phyloP scores from a whole-genome alignment of 192 early-diverging fungal species.

The Backusella westeae region DNA sequence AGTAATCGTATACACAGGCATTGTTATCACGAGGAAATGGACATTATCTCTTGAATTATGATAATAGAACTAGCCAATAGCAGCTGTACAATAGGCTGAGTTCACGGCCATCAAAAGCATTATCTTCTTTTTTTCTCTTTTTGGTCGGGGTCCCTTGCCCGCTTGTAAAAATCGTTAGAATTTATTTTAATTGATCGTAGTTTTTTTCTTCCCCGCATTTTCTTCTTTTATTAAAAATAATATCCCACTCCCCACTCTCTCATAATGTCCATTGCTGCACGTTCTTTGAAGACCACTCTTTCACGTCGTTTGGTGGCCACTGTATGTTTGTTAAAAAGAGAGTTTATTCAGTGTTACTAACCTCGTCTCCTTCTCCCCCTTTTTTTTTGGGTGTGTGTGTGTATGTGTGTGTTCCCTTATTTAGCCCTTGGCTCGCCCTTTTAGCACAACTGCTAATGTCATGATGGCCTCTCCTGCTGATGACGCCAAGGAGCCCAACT shows the following conservation, averaged over 20 bases:
- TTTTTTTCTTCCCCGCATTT: conserved; percentile 15
- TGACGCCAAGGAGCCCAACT: conserved; percentile 55
- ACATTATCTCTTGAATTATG: no score
- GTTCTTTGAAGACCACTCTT: conserved; percentile 8
- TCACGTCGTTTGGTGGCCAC: not conserved
- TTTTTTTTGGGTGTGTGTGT: no score
- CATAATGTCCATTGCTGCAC: conserved; percentile 20
- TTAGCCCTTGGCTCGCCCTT: conserved; percentile 39
- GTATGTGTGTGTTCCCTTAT: no score
- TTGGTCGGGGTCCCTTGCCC: not conserved
- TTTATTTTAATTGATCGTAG: not conserved
- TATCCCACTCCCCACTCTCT: conserved; percentile 10
- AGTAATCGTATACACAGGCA: no score
- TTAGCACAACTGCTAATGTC: conserved; percentile 43
- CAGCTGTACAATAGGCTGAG: not conserved
- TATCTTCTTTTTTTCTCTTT: conserved; percentile 15
- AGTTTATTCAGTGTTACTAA: no score
- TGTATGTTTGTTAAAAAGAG: conserved; percentile 5
- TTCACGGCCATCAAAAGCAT: not conserved
- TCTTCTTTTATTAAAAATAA: conserved; percentile 1
- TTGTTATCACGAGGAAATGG: no score
- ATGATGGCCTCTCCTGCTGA: conserved; percentile 34
- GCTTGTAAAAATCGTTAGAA: not conserved
- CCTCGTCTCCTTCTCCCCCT: no score
- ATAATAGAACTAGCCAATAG: not conserved